Evolutionary conservation across 257 asterid species (phyloP).

Genomic region (Solanum chiquidenum): DNA sequence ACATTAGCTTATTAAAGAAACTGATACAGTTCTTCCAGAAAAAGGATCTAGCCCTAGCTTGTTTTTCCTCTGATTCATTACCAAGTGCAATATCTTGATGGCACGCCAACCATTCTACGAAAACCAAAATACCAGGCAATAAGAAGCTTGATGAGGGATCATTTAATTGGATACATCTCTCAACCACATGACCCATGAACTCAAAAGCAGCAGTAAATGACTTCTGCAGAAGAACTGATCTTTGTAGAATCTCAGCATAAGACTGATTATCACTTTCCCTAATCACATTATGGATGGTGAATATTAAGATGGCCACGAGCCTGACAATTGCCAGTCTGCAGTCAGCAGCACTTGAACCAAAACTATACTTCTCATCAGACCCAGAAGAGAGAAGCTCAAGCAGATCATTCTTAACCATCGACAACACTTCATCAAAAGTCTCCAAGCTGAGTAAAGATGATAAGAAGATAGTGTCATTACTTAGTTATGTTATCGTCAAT

Average conservation of each 20-base stretch:
- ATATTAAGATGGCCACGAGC: conserved; percentile 68
- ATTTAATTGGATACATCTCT: conserved; percentile 65
- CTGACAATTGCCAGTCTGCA: conserved; percentile 64
- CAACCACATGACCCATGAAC: conserved; percentile 66
- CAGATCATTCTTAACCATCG: conserved; percentile 53
- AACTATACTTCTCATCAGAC: conserved; percentile 46
- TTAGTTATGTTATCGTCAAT: background rate
- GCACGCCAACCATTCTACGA: conserved; percentile 92
- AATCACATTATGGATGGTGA: conserved; percentile 72
- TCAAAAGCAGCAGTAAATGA: conserved; percentile 78
- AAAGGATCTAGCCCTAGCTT: conserved; percentile 46
- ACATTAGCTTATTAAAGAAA: conserved; percentile 62
- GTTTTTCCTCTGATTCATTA: conserved; percentile 70
- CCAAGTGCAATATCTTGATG: conserved; percentile 66
- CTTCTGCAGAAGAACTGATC: conserved; percentile 79
- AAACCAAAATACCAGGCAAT: conserved; percentile 83
- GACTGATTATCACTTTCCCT: conserved; percentile 78
- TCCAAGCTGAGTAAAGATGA: conserved; percentile 59
- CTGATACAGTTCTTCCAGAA: conserved; percentile 69
- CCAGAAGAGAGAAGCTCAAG: conserved; percentile 74
- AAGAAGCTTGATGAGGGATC: conserved; percentile 74
- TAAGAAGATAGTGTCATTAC: background rate
- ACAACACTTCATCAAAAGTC: conserved; percentile 67
- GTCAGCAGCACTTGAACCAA: conserved; percentile 63
- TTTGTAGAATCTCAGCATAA: conserved; percentile 86